Evolutionary conservation across 1,284 basidiomycete genomes (phyloP), one percentile per base, ranked within the genome.

Genomic region (Sporisorium exsertum): DNA sequence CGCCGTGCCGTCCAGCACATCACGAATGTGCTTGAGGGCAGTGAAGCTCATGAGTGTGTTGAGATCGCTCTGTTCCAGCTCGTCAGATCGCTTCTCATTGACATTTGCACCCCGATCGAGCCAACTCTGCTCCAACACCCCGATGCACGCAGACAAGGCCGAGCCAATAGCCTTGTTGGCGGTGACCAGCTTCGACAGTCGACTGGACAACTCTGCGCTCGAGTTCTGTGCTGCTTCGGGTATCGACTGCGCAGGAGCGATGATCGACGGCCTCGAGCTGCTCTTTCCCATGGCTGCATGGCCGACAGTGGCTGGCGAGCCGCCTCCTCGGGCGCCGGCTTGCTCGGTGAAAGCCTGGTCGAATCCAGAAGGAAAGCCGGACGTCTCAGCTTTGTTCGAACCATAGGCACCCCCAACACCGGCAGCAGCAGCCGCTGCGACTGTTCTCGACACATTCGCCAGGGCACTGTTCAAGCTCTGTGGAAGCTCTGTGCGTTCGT

Each of bases 11-110:
- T 64, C 50, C 18, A 82, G 78, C 4, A 82, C 80, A 49, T 82
- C 80, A 5, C 80, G 72, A 27, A 76, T 75, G 57, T 82, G 80
- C 51, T 82, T 82, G 40, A 82, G 68, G 8, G 80, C 72, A 10
- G 79, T 79, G 43, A 82, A 72, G 57, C 70, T 72, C 72, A 78
- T 77, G 13, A 81, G 53, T 18, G 73, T 70, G 50, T 70, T 55
- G 35, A 78, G 53, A 20, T 77, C 67, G 54, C 26, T 58, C 43
- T 71, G 59, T 22, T 59, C 63, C 15, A 63, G 27, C 22, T 66
- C 67, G 6, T 70, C 47, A 77, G 56, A 47, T 22, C 43, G 43
- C 29, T 47, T 3, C 12, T 29, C 16, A 20, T 26, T 13, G 8
- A 9, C n/a, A 7, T 10, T 16, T 1, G 20, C 46, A 32, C 57